Conservation (phyloP, 1,284 basidiomycete genomes). For the Erythrobasidium hasegawianum region DNA sequence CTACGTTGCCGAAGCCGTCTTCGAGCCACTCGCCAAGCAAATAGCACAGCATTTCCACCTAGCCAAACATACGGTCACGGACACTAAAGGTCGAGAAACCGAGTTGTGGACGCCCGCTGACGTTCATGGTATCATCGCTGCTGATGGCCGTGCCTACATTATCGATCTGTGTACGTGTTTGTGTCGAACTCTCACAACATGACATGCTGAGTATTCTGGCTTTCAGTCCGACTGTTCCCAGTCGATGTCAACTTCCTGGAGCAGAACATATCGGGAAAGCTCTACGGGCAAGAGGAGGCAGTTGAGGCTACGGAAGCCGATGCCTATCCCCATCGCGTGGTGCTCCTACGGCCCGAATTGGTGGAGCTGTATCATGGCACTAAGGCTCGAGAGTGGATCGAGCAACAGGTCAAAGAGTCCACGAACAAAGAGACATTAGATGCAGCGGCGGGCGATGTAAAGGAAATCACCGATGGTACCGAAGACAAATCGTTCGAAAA, state of each 20-base stretch:
- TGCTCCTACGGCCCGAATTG: constrained; percentile 58
- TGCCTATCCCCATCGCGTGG: constrained; percentile 56
- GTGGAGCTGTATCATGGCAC: constrained; percentile 56
- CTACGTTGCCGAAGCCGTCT: constrained; percentile 51
- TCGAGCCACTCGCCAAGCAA: constrained; percentile 55
- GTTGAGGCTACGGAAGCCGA: constrained; percentile 40
- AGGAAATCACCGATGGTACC: constrained; percentile 38
- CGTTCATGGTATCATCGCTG: constrained; percentile 57
- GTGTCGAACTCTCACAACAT: background rate
- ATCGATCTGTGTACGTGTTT: constrained; percentile 53
- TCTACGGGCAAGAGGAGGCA: constrained; percentile 43
- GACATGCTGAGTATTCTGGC: background rate
- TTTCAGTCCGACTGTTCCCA: constrained; percentile 52
- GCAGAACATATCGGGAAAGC: constrained; percentile 51
- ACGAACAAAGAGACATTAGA: constrained; percentile 23
- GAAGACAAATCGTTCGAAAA: constrained; percentile 48
- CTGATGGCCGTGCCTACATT: constrained; percentile 57
- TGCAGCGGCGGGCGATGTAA: constrained; percentile 48
- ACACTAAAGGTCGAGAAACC: constrained; percentile 52
- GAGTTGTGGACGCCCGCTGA: constrained; percentile 57
- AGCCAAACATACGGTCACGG: constrained; percentile 54
- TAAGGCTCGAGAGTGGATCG: constrained; percentile 56
- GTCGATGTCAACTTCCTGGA: constrained; percentile 59
- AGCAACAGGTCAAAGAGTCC: constrained; percentile 50
- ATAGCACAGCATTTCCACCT: constrained; percentile 55